Conservation (phyloP, 768 basidiomycete species). For the Chalciporus sphaerocephalus region DNA sequence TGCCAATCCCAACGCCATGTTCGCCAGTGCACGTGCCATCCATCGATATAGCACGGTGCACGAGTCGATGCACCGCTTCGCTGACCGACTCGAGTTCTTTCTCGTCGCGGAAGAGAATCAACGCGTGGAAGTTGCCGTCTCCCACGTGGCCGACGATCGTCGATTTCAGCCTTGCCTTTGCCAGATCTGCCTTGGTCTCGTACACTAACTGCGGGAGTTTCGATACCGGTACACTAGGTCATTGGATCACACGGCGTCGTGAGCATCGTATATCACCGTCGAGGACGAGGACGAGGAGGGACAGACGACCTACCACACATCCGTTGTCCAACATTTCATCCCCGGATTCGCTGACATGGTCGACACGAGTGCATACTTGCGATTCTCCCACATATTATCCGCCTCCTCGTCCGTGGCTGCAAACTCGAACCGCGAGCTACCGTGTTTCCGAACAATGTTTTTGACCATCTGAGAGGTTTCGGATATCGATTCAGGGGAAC, state of each 20-base stretch:
- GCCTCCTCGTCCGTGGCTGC: slow-evolving; percentile 74
- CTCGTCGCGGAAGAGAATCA: slow-evolving; percentile 58
- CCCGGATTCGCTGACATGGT: slow-evolving; percentile 63
- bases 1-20: slow-evolving; percentile 85
- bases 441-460: slow-evolving; percentile 61
- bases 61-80: slow-evolving; percentile 63
- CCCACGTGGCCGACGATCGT: slow-evolving; percentile 82
- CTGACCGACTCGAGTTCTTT: slow-evolving; percentile 52
- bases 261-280: neutral
- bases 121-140: slow-evolving; percentile 51
- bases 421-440: slow-evolving; percentile 64
- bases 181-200: slow-evolving; percentile 78
- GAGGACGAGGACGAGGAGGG: neutral
- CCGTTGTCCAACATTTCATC: slow-evolving; percentile 76
- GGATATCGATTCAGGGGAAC: slow-evolving; percentile 54
- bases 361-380: slow-evolving; percentile 79
- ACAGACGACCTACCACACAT: slow-evolving; percentile 66
- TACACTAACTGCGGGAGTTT: slow-evolving; percentile 63
- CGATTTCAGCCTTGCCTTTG: slow-evolving; percentile 49
- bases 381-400: slow-evolving; percentile 74
- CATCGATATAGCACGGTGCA: slow-evolving; percentile 64
- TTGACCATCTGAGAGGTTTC: slow-evolving; percentile 57
- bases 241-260: neutral
- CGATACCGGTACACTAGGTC: slow-evolving; percentile 60
- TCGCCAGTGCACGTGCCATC: slow-evolving; percentile 85